A percentile compares a stretch with the other conserved stretches of the same genome.
These are phyloP conservation scores for Aegilops tauschii DNA, from an alignment of 176 grass and related monocot genomes.

Conservation along the genomic window DNA sequence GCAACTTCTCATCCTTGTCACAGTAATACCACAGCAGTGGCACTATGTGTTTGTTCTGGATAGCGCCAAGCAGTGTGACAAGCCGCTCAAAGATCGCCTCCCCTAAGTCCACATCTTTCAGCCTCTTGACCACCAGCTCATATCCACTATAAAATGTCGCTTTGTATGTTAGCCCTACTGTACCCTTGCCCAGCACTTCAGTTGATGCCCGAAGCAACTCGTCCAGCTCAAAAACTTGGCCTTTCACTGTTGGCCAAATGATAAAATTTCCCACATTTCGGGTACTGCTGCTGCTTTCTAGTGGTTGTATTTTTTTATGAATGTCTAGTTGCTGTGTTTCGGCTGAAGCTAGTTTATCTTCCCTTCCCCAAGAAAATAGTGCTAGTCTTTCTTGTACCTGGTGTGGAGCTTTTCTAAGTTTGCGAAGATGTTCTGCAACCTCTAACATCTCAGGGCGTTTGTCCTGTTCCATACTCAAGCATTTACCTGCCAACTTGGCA, in stretches of 20 bases:
- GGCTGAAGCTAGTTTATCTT: neutral
- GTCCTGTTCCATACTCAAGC: neutral
- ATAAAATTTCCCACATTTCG: neutral
- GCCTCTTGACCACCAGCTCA: slow-evolving; percentile 35
- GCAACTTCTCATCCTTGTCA: slow-evolving; percentile 30
- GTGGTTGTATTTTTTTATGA: no score
- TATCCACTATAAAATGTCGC: slow-evolving; percentile 23
- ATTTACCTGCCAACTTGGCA: neutral
- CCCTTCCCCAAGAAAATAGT: neutral
- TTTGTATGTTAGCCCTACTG: slow-evolving; percentile 58
- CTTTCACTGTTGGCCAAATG: neutral
- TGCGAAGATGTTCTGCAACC: neutral
- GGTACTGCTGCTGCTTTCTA: neutral
- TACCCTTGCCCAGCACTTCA: slow-evolving; percentile 49
- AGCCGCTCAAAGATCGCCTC: slow-evolving; percentile 31
- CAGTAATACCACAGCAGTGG: slow-evolving; percentile 36
- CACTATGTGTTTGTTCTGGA: slow-evolving; percentile 38
- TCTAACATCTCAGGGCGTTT: neutral
- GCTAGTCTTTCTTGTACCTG: no score
- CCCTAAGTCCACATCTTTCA: slow-evolving; percentile 26
- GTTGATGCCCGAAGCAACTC: slow-evolving; percentile 34
- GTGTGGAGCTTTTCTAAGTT: neutral
- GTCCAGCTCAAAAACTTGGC: slow-evolving; percentile 28
- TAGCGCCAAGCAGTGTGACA: slow-evolving; percentile 14
- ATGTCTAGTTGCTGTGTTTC: no score